Conservation (phyloP, 805 yeast genomes). For the Kluyveromyces lactis region DNA sequence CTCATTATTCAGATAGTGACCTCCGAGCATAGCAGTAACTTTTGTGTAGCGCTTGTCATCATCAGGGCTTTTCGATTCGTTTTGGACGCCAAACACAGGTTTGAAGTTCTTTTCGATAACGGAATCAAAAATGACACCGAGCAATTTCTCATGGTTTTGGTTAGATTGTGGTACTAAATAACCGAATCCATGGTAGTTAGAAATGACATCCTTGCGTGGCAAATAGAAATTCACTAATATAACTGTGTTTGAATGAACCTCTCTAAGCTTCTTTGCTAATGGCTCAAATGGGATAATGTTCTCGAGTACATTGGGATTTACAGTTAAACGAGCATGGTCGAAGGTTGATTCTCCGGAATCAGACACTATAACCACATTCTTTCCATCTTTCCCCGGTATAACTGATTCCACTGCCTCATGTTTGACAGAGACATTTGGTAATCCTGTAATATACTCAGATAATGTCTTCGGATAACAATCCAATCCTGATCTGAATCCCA, state of each 20-base stretch:
- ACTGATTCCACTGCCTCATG: background rate
- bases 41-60: conserved; percentile 40
- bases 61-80: too few relatives aligned
- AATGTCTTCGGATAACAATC: conserved; percentile 42
- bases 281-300: conserved; percentile 20
- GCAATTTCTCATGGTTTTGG: conserved; percentile 44
- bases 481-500: conserved; percentile 50
- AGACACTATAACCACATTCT: conserved; percentile 11
- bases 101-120: conserved; percentile 57
- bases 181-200: conserved; percentile 65
- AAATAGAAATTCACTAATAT: conserved; percentile 63
- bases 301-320: conserved; percentile 37
- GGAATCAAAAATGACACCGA: conserved; percentile 90
- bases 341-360: conserved; percentile 18
- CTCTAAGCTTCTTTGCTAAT: conserved; percentile 17
- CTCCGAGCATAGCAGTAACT: conserved; percentile 87
- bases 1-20: conserved; percentile 44
- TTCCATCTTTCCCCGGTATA: conserved; percentile 12
- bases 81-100: conserved; percentile 20
- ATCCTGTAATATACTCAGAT: conserved; percentile 28
- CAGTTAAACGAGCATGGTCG: conserved; percentile 56
- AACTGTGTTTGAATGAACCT: conserved; percentile 36
- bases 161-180: conserved; percentile 61
- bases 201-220: conserved; percentile 36
- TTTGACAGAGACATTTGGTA: conserved; percentile 28